phyloP scores from a whole-genome alignment of 1,284 basidiomycete genomes.

The Sanghuangporus baumii region DNA sequence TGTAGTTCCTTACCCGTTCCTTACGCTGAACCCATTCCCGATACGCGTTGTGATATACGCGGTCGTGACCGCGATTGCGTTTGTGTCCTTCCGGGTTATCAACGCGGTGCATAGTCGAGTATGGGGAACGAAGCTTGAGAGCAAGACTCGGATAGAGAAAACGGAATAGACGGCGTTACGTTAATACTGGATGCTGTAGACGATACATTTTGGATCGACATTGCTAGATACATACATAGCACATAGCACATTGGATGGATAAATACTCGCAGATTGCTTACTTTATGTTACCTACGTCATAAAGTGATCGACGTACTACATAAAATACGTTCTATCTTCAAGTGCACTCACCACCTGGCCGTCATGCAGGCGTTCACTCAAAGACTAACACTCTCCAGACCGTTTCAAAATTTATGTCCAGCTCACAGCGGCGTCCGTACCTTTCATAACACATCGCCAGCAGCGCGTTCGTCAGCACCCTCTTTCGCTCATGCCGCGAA shows the following conservation, averaged over 20 bases:
- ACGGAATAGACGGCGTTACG: background rate
- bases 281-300: too few species aligned
- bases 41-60: slow-evolving; percentile 59
- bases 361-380: background rate
- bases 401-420: background rate
- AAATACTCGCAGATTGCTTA: too few species aligned
- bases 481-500: too few species aligned
- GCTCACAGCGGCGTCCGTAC: background rate
- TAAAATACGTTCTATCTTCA: background rate
- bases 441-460: background rate
- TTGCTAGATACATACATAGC: background rate
- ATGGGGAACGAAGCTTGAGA: background rate
- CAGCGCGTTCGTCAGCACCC: background rate
- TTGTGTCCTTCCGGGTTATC: slow-evolving; percentile 49
- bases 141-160: background rate
- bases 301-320: too few species aligned
- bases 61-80: slow-evolving; percentile 45
- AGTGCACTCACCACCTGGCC: background rate
- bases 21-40: slow-evolving; percentile 51
- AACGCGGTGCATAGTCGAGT: slow-evolving; percentile 39
- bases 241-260: too few species aligned
- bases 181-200: background rate
- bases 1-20: slow-evolving; percentile 78
- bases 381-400: background rate
- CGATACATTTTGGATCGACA: background rate